Percentiles rank a stretch among this genome's conserved stretches.
phyloP scores from a whole-genome alignment of 108 stramenopile genomes.

The Mayamaea pseudoterrestris region DNA sequence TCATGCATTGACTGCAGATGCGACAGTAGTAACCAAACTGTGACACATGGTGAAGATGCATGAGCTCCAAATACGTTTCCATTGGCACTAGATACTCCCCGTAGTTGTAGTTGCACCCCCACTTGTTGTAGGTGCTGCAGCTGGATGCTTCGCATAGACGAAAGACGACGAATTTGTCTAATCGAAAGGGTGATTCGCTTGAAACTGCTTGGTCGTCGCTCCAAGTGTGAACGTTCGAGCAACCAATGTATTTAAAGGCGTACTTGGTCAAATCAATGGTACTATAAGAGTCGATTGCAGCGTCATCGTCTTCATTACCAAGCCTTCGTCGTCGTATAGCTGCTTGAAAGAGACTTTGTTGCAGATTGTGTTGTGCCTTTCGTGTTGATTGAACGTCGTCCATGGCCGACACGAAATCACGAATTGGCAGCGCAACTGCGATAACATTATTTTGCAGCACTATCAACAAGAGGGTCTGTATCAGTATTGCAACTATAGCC shows the following conservation, averaged over 20 bases:
- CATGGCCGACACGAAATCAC: no score
- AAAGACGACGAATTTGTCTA: slow-evolving; percentile 65
- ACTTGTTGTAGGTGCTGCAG: slow-evolving; percentile 45
- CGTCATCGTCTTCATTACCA: no score
- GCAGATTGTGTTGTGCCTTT: no score
- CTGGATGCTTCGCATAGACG: slow-evolving; percentile 60
- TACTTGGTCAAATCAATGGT: slow-evolving; percentile 44
- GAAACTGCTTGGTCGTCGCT: slow-evolving; percentile 28
- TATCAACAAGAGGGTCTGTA: no score
- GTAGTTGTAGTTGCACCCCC: slow-evolving; percentile 49
- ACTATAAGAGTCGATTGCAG: neutral
- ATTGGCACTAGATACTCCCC: slow-evolving; percentile 68
- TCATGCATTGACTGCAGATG: slow-evolving; percentile 34
- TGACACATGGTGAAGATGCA: slow-evolving; percentile 43
- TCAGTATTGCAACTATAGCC: no score
- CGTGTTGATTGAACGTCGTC: no score
- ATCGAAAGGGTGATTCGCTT: slow-evolving; percentile 31
- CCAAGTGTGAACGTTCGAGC: slow-evolving; percentile 34
- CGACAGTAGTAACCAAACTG: slow-evolving; percentile 56
- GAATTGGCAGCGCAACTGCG: no score
- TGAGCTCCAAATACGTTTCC: slow-evolving; percentile 53
- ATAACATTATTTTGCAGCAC: no score
- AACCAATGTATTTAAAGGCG: slow-evolving; percentile 69
- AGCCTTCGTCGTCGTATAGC: no score
- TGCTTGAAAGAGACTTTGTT: no score